These are phyloP conservation scores for Solanum clarkiae DNA, from an alignment of 257 asterid species.

Conservation along the genomic window DNA sequence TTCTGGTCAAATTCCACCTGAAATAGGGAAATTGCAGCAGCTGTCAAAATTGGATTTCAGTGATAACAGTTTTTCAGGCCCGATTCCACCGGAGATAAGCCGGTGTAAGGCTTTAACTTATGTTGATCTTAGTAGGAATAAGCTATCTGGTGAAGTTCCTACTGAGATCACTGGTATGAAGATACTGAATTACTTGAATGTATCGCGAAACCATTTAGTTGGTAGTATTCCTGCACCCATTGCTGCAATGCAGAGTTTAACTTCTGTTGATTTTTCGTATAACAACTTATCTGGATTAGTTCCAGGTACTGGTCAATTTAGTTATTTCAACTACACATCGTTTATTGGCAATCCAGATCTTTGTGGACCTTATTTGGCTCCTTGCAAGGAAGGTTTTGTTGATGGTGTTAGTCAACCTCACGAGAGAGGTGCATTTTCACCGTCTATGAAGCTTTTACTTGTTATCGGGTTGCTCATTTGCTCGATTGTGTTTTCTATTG, in stretches of 20 bases:
- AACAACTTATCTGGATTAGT: constrained; percentile 86
- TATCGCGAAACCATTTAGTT: constrained; percentile 57
- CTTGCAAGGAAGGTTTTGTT: constrained; percentile 61
- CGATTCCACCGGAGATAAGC: constrained; percentile 61
- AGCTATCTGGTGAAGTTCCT: constrained; percentile 68
- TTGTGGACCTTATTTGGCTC: constrained; percentile 83
- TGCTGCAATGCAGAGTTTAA: constrained; percentile 82
- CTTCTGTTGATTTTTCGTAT: constrained; percentile 89
- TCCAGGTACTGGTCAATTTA: constrained; percentile 86
- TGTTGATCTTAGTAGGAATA: constrained; percentile 87
- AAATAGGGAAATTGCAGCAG: constrained; percentile 82
- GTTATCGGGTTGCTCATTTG: constrained; percentile 73
- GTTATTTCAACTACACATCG: constrained; percentile 80
- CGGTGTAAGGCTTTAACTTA: constrained; percentile 64
- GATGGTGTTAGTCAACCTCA: constrained; percentile 41
- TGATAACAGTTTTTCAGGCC: constrained; percentile 55
- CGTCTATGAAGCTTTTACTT: constrained; percentile 76
- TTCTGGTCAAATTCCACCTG: constrained; percentile 64
- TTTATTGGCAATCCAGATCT: constrained; percentile 79
- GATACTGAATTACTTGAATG: constrained; percentile 73
- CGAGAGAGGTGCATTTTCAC: constrained; percentile 44
- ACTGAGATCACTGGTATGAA: constrained; percentile 68
- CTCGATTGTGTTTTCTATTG: constrained; percentile 81
- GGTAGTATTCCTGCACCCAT: constrained; percentile 74
- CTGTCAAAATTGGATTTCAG: constrained; percentile 84